Base-by-base conservation (phyloP, 257 asterid species). In the Scutellaria galericulata region DNA sequence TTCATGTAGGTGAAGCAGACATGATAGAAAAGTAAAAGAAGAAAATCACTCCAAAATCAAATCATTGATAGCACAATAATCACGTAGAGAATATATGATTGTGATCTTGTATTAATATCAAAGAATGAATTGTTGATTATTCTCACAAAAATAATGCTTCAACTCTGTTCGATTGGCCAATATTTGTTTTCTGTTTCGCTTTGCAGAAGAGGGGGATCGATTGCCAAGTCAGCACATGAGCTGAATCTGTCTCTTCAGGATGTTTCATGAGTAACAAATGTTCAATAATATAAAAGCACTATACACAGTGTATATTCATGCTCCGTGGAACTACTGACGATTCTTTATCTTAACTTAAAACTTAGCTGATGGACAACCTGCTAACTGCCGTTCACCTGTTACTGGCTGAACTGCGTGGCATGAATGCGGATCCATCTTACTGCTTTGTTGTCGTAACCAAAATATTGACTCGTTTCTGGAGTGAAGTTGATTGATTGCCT, bases 171-270 rank as follows among this genome's bases (percentile, higher is more conserved):
- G 45, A 41, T 37, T 50, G 53, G 35, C 50, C 70, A 71, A 55
- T 75, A 47, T 40, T 57, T 71, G 2, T 58, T 68, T 47, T 58
- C 67, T 2, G 27, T 68, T 74, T 52, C 55, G 4, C 64, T 74
- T 74, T 82, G 73, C 86, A 95, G 99, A 86, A 83, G 86, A 88
- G 98, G 96, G 48, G 99, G 98, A 56, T 86, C 96, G 31, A 74
- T 95, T 73, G 93, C 99, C 77, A 95, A 90, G 83, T 88, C 86
- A 35, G 97, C 97, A 2, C 91, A 83, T 12, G 99, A 95, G 82
- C 86, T 95, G 78, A 90, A 78, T 82, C 87, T 92, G 64, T 91
- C 93, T 7, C 91, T 95, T 66, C 86, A 95, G 73, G 98, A 92
- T 65, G 85, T 88, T 83, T 88, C 90, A 69, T 89, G 88, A 89